Evolutionary conservation across 306 rosid genomes (phyloP), one percentile per base, ranked within the genome.

Genomic region (Rosa rugosa): DNA sequence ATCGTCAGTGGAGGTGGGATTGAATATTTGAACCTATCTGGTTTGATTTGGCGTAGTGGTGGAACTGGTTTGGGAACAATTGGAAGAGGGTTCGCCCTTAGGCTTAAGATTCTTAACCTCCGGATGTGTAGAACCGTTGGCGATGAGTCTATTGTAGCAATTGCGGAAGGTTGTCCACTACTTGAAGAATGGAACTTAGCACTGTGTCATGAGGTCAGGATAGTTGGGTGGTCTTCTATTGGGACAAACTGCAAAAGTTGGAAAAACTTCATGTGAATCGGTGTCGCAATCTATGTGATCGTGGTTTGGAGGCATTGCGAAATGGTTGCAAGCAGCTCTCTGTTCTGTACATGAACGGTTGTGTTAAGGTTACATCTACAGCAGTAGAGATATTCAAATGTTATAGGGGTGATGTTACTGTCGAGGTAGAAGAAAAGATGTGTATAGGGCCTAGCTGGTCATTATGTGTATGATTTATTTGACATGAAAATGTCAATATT

Each of bases 101-200:
- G 63, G 63, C 89, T 89, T 80, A 89, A 84, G 80, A 54, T 84
- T 69, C 88, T 91, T 4, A 83, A 91, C 81, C 85, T 89, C 45
- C 82, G 87, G 72, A 51, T 86, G 80, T 85, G 93, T 66, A 87
- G 88, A 84, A 51, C 76, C 57, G 71, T 88, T 45, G 71, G 79
- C 1, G 87, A 88, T 11, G 25, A 71, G 36, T 82, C 90, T 8
- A 75, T 88, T 66, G 47, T 34, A 11, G 86, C 84, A 57, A 85
- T 90, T 72, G 81, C 91, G 75, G 80, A 80, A 77, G 86, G 92
- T 64, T 88, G 91, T 76, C 83, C 85, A 0, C 78, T 85, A 11
- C 89, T 88, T 53, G 79, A 87, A 77, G 91, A 90, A 49, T 90
- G 95, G 92, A 90, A 88, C 87, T 84, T 90, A 54, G 95, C 91